Conservation (phyloP, 2,329 filamentous ascomycete genomes). For the Colletotrichum sp. region DNA sequence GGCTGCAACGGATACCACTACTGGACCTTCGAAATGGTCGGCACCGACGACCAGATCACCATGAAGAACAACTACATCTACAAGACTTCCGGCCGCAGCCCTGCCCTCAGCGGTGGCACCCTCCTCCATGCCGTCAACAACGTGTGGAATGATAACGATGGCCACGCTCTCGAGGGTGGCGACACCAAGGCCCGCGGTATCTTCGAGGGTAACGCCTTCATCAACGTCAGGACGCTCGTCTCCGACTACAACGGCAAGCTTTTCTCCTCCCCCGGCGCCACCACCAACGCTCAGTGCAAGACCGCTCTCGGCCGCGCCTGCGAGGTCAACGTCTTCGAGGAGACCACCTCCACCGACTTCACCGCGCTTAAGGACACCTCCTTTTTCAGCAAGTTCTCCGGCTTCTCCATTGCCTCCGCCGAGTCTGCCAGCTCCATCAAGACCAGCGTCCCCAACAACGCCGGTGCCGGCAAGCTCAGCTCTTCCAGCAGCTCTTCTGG, state of each 20-base stretch:
- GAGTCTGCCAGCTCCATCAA: constrained; percentile 10
- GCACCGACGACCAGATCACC: constrained; percentile 12
- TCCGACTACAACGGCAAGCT: constrained; percentile 25
- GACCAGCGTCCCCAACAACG: constrained; percentile 10
- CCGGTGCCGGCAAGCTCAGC: constrained; percentile 13
- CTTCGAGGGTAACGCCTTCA: constrained; percentile 30
- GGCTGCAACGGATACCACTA: constrained; percentile 13
- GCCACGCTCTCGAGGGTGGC: constrained; percentile 30
- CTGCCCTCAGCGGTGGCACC: constrained; percentile 28
- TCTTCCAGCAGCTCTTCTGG: neutral
- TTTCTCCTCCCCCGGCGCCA: constrained; percentile 26
- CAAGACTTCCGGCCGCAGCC: constrained; percentile 27
- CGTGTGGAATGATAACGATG: constrained; percentile 28
- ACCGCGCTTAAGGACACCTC: constrained; percentile 4
- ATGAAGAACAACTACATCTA: constrained; percentile 25
- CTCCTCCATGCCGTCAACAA: constrained; percentile 35
- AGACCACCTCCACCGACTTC: neutral
- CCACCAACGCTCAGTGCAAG: constrained; percentile 14
- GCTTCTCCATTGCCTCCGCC: neutral
- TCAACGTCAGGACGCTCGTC: constrained; percentile 24
- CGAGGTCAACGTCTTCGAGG: constrained; percentile 8
- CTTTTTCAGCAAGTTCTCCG: constrained; percentile 2
- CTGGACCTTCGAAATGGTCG: constrained; percentile 11
- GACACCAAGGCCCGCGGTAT: constrained; percentile 23
- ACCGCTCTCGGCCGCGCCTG: constrained; percentile 9